Conservation (phyloP, 2,329 filamentous ascomycete genomes). For the Lecanosticta acicola region DNA sequence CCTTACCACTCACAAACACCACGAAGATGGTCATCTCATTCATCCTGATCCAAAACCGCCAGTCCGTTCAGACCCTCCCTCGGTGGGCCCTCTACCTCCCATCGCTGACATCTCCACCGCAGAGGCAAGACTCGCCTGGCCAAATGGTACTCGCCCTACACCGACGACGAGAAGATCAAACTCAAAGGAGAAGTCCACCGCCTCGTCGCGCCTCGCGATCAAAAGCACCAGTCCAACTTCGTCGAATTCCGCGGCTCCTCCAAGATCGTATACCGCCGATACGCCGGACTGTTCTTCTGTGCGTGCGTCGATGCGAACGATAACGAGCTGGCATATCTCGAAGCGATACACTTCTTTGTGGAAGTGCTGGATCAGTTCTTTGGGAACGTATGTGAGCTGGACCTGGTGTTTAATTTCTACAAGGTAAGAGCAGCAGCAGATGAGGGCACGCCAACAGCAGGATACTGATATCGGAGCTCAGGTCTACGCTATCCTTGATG, state of each 20-base stretch:
- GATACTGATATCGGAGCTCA: slow-evolving; percentile 31
- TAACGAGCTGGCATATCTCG: slow-evolving; percentile 93
- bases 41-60: slow-evolving; percentile 83
- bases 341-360: slow-evolving; percentile 99
- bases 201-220: slow-evolving; percentile 92
- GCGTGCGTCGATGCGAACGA: slow-evolving; percentile 98
- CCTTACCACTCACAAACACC: too few relatives aligned
- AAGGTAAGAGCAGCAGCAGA: slow-evolving; percentile 45
- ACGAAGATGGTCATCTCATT: slow-evolving; percentile 67
- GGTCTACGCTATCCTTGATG: slow-evolving; percentile 97
- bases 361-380: slow-evolving; percentile 98
- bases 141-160: slow-evolving; percentile 99
- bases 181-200: slow-evolving; percentile 99
- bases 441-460: neutral
- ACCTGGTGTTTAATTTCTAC: slow-evolving; percentile 72
- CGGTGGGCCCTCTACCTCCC: slow-evolving; percentile 1
- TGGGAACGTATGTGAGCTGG: slow-evolving; percentile 96
- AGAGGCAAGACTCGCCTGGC: slow-evolving; percentile 97
- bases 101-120: slow-evolving; percentile 18
- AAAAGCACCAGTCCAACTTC: slow-evolving; percentile 99
- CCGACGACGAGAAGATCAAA: slow-evolving; percentile 98
- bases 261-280: slow-evolving; percentile 95
- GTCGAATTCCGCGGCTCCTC: slow-evolving; percentile 84
- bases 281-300: slow-evolving; percentile 98
- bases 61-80: slow-evolving; percentile 47